Base-by-base conservation (phyloP, 257 asterid species). In the Gynochthodes officinalis region DNA sequence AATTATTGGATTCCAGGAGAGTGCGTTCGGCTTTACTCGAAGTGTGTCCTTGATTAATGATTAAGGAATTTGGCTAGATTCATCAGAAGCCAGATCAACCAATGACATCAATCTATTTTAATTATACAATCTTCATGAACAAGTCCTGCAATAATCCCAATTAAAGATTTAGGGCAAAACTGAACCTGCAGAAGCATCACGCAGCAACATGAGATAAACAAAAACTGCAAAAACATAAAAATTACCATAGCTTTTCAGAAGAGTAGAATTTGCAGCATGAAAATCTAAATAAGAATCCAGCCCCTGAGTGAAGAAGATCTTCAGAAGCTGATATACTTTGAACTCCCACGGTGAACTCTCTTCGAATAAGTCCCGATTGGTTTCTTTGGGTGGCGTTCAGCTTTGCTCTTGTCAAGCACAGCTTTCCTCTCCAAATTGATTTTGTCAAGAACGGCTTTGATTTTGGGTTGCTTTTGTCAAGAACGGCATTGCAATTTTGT, bases 51-150 rank as follows among this genome's bases (percentile, higher is more conserved):
- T 90, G 75, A 95, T 89, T 74, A 85, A 62, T 50, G 95, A 72
- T 75, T 87, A 90, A 57, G 97, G 86, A 80, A 89, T 82, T 79
- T 78, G 92, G 65, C 96, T 88, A 78, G 97, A 90, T 65, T 83
- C 97, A 75, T 65, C 71, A 44, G 87, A 73, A 58, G 91, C 89
- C 69, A 92, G 92, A 82, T 92, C 97, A 53, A 89, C 85, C 76
- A 92, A 77, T 23, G 99, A 89, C 79, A 92, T 78, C 83, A 95
- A 79, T 86, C 89, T 90, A 95, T 95, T 80, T 95, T 95, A 32
- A 84, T 78, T 70, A 92, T 80, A 80, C 91, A 89, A 60, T 95
- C 98, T 73, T 92, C 98, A 75, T 92, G 98, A 74, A 83, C 89
- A 70, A 95, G 90, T 64, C 97, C 99, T 95, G 86, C 23, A 77